Evolutionary conservation across 2,329 filamentous ascomycete genomes (phyloP), one percentile per base, ranked within the genome.

Genomic region (Nakataea oryzae): DNA sequence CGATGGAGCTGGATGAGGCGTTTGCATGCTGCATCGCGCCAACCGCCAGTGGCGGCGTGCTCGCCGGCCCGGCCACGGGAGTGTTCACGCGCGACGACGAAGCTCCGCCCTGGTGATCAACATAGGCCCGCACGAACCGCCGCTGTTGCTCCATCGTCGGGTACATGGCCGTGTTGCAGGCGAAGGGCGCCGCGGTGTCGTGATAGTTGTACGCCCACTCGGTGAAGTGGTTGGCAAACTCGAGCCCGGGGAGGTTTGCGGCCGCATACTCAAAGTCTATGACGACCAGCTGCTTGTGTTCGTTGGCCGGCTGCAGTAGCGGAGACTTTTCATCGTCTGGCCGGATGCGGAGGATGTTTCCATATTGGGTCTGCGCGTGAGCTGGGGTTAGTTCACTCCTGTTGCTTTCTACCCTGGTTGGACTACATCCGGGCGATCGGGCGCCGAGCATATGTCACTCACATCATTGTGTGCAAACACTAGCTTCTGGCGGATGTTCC

Each of bases 151-250:
- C 89, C 0, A 81, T 75, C 0, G 81, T 91, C 0, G 95, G 95
- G 74, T 96, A 99, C 61, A 77, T 74, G 61, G 78, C 76, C 6
- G 83, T 83, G 69, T 88, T 86, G 79, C 90, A 93, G 29, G 80
- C 84, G 76, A 85, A 86, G 0, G 91, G 79, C 34, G 75, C 76
- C 30, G 79, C 76, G 3, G 84, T 74, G 71, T 95, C 87, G 72
- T 97, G 93, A 75, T 99, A 99, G 75, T 99, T 93, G 80, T 97
- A 97, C 68, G 91, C 90, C 95, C 95, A 99, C 75, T 99, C 95
- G 1, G 91, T 90, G 75, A 99, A 99, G 75, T 99, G 95, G 73
- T 99, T 99, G 63, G 92, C 95, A 72, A 99, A 97, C 74, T 99
- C 95, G 21, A 91, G 80, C 1, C 92, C 95, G 0, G 86, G 86